Conservation (phyloP, 2,329 filamentous ascomycete species). For the Diplocarpon mali region DNA sequence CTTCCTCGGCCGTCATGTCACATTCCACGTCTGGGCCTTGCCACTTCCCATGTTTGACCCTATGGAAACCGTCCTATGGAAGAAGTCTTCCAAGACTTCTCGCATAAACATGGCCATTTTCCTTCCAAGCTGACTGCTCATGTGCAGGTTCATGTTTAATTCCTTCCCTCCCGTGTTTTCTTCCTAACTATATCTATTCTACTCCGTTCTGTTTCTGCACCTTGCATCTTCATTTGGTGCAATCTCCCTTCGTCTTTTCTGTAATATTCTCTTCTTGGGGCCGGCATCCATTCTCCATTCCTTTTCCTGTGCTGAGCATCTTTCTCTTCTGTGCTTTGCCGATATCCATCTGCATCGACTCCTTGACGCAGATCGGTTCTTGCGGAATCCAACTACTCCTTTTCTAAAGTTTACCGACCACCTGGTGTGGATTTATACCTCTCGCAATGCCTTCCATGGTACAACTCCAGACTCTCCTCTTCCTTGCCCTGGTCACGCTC, state of each 20-base stretch:
- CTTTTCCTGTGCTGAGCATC: constrained; percentile 19
- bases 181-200: too few relatives aligned
- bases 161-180: too few relatives aligned
- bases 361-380: constrained; percentile 6
- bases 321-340: constrained; percentile 12
- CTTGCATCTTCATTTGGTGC: not conserved
- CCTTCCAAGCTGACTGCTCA: constrained; percentile 14
- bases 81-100: constrained; percentile 11
- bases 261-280: constrained; percentile 8
- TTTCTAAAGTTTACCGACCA: constrained; percentile 14
- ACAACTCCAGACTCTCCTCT: constrained; percentile 28
- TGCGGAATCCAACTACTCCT: constrained; percentile 9
- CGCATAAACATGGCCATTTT: constrained; percentile 14
- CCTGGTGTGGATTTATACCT: constrained; percentile 25
- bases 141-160: too few relatives aligned
- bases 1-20: constrained; percentile 21
- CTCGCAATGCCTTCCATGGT: constrained; percentile 25
- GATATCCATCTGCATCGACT: constrained; percentile 3
- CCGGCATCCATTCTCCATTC: constrained; percentile 19
- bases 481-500: constrained; percentile 37
- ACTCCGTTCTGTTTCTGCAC: too few relatives aligned
- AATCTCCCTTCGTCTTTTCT: constrained; percentile 13
- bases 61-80: constrained; percentile 13
- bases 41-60: constrained; percentile 20
- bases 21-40: constrained; percentile 21